phyloP scores from a whole-genome alignment of 495 filamentous ascomycete species.

The Talaromyces adpressus region DNA sequence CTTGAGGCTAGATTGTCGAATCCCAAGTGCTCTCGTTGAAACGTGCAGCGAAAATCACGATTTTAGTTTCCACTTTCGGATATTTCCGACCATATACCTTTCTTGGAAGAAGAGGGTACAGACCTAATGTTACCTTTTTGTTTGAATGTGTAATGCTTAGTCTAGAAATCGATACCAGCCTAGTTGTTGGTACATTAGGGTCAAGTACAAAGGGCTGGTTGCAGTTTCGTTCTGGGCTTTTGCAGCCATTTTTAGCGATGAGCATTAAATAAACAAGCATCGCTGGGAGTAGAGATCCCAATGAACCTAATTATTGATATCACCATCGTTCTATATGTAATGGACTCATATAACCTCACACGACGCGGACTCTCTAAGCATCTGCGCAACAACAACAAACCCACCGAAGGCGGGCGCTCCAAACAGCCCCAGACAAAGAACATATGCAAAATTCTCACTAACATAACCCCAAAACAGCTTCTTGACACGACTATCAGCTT shows the following conservation, averaged over 20 bases:
- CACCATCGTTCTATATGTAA: too few relatives aligned
- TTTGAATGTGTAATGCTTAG: neutral
- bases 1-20: neutral
- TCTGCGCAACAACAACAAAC: constrained; percentile 21
- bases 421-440: constrained; percentile 9
- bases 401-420: constrained; percentile 18
- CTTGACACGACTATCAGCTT: neutral
- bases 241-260: too few relatives aligned
- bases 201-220: neutral
- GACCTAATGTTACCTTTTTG: neutral
- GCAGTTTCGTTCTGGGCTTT: too few relatives aligned
- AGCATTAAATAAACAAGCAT: too few relatives aligned
- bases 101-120: neutral
- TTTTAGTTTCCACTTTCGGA: neutral
- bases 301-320: too few relatives aligned
- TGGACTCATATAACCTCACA: constrained; percentile 2
- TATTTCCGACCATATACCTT: neutral
- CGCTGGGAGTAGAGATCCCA: too few relatives aligned
- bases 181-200: neutral
- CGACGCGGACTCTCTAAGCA: constrained; percentile 13
- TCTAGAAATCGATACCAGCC: neutral
- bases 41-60: neutral
- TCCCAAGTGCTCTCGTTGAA: neutral
- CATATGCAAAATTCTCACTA: neutral
- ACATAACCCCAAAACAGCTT: neutral